Conservation (phyloP, 768 basidiomycete species). For the Hygrocybe punicea region DNA sequence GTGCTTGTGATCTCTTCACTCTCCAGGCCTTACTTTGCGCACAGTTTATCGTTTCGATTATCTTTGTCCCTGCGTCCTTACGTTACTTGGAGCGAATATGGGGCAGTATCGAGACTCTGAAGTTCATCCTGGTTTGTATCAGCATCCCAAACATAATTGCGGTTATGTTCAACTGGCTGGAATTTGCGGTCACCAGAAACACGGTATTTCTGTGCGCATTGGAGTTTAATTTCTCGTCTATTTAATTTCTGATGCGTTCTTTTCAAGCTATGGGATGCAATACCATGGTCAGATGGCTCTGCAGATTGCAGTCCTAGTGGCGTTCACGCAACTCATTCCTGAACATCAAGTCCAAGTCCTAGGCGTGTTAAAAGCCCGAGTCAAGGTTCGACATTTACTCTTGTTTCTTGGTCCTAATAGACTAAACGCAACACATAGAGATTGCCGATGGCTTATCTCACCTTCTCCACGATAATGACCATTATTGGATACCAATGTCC, state of each 20-base stretch:
- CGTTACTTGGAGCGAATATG: constrained; percentile 93
- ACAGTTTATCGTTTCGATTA: constrained; percentile 73
- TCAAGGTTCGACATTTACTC: constrained; percentile 61
- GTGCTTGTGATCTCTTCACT: background rate
- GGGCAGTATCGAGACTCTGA: constrained; percentile 81
- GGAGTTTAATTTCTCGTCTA: constrained; percentile 6
- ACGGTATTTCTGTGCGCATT: constrained; percentile 75
- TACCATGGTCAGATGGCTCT: constrained; percentile 94
- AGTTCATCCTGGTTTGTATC: constrained; percentile 79
- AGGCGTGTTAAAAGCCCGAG: constrained; percentile 77
- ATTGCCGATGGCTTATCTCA: constrained; percentile 92
- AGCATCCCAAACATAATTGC: constrained; percentile 85
- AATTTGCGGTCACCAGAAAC: constrained; percentile 65
- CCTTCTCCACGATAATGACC: constrained; percentile 81
- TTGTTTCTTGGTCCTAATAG: constrained; percentile 11
- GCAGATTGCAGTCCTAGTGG: constrained; percentile 85
- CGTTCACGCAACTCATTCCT: constrained; percentile 96
- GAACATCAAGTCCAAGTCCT: constrained; percentile 96
- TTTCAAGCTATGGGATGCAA: constrained; percentile 71
- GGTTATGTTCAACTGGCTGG: constrained; percentile 84
- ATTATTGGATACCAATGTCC: constrained; percentile 83
- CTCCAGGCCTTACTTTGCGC: constrained; percentile 1
- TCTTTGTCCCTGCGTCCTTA: constrained; percentile 77
- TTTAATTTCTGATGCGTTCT: constrained; percentile 12
- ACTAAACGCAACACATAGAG: constrained; percentile 46